These are phyloP conservation scores for Silene coronaria DNA, from an alignment of 179 eudicot genomes.

Conservation along the genomic window DNA sequence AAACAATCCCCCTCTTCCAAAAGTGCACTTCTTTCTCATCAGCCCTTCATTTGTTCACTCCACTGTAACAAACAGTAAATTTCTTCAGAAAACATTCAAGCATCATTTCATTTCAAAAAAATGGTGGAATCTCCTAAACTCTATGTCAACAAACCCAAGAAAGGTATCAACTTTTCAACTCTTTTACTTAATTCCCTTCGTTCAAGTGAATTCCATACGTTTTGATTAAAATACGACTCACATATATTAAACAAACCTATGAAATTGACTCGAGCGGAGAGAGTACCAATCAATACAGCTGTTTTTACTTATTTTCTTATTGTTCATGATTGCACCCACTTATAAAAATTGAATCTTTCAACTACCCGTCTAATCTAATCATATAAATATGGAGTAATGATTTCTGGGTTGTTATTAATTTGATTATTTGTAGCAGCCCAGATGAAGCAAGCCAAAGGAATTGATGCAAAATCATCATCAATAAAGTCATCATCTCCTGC, in stretches of 20 bases:
- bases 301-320: neutral
- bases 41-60: neutral
- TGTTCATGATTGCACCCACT: slow-evolving; percentile 18
- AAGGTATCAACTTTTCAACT: slow-evolving; percentile 34
- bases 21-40: neutral
- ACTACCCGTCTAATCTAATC: slow-evolving; percentile 2
- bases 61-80: neutral
- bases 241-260: too few species aligned
- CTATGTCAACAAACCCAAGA: slow-evolving; percentile 64
- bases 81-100: neutral
- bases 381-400: neutral
- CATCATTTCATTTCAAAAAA: neutral
- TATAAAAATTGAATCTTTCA: slow-evolving; percentile 17
- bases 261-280: too few species aligned
- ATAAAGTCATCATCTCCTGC: slow-evolving; percentile 26
- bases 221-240: too few species aligned
- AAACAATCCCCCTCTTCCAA: neutral
- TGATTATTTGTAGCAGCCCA: slow-evolving; percentile 38
- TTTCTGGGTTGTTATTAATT: neutral
- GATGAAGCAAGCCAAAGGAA: slow-evolving; percentile 42
- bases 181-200: neutral
- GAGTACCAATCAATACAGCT: neutral
- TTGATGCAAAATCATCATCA: slow-evolving; percentile 31
- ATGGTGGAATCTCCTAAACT: slow-evolving; percentile 66
- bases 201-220: neutral